Percentiles rank a stretch among this genome's conserved stretches.
phyloP scores from a whole-genome alignment of 257 asterid genomes.

The Prunella vulgaris region DNA sequence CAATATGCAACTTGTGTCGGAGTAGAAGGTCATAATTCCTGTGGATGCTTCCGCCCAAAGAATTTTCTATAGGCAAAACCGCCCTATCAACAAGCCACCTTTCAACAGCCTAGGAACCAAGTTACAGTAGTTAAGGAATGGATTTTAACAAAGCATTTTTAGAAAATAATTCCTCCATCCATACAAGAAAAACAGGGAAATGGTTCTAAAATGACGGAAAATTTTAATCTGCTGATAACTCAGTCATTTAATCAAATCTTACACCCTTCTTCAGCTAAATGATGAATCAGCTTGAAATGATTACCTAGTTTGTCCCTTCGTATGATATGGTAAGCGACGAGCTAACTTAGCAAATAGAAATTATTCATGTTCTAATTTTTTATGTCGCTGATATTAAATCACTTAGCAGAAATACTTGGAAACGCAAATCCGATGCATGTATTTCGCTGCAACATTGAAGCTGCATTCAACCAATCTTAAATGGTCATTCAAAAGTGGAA shows the following conservation, averaged over 20 bases:
- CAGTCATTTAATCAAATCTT: neutral
- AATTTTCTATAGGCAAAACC: constrained; percentile 92
- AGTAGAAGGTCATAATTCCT: constrained; percentile 95
- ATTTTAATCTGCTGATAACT: neutral
- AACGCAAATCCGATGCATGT: neutral
- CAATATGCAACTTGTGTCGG: constrained; percentile 89
- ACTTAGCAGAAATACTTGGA: neutral
- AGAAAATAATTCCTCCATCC: neutral
- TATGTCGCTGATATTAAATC: neutral
- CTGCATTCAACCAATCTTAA: constrained; percentile 3
- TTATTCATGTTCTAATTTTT: neutral
- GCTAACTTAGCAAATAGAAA: neutral
- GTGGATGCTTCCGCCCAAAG: constrained; percentile 97
- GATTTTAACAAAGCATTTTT: neutral
- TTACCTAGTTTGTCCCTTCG: neutral
- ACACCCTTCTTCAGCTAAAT: neutral
- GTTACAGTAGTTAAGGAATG: constrained; percentile 9
- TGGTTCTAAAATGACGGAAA: neutral
- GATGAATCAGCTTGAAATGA: neutral
- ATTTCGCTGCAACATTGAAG: neutral
- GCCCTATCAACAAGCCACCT: constrained; percentile 97
- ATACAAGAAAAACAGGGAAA: neutral
- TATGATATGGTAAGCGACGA: neutral
- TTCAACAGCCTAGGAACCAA: constrained; percentile 77
- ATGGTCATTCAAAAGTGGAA: neutral